Base-by-base conservation (phyloP, 2,329 filamentous ascomycete genomes). In the Pseudogymnoascus sp. region DNA sequence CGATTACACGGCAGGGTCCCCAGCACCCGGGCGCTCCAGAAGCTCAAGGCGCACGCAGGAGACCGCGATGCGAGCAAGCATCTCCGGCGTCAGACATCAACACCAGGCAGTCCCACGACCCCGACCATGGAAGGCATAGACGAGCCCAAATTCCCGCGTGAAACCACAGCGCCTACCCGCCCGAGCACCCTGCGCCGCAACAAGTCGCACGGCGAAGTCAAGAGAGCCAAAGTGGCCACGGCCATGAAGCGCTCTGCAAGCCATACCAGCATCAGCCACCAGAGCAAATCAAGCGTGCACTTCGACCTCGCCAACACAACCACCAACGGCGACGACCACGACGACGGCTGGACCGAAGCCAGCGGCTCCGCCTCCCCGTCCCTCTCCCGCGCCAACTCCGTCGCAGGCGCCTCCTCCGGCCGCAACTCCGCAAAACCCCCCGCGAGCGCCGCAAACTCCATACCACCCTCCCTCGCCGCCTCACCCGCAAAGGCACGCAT, bases 291-390 rank as follows among this genome's bases (percentile, higher is more conserved):
- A 26, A 80, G 82, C 64, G 84, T 87, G 33, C 84, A 85, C 68
- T 87, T 87, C 67, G 79, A 76, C 68, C 77, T 79, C 69, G 73
- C 71, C 24, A 69, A 75, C 66, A 11, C 33, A 3, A 59, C 33
- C 1, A 74, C 76, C 3, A 47, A 60, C 50, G 60, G 44, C 21
- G 60, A 63, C 9, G 73, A 75, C 41, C 71, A 71, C 39, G 79
- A 83, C 60, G 83, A 84, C 77, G 84, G 84, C 74, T 87, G 85
- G 85, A 82, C 87, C 41, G 85, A 88, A 72, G 84, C 84, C 63
- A 86, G 83, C 72, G 79, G 78, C 54, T 85, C 82, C 62, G 84
- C 84, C 59, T 86, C 83, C 9, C 84, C 84, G 4, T 81, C 84
- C 64, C 73, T 82, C 50, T 81, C 79, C 10, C 73, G 79, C 62